These are phyloP conservation scores for Fusarium vanettenii DNA, from an alignment of 2,329 filamentous ascomycete species.

Conservation along the genomic window DNA sequence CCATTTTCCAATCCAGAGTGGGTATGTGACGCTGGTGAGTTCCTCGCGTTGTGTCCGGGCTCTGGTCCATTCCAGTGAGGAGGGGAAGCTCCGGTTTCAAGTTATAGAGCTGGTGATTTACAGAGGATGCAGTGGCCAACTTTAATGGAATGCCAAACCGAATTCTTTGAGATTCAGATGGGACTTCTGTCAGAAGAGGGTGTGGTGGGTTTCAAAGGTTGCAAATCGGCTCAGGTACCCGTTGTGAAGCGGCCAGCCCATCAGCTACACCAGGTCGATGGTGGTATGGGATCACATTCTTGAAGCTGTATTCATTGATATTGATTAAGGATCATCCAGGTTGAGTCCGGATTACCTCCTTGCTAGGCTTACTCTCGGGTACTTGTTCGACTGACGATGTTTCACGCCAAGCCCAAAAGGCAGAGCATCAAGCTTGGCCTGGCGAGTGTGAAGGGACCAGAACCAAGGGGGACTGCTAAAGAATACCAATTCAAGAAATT, in stretches of 20 bases:
- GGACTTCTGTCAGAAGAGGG: background rate
- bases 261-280: background rate
- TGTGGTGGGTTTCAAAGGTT: background rate
- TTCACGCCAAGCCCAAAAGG: background rate
- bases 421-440: background rate
- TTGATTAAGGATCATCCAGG: background rate
- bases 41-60: background rate
- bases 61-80: background rate
- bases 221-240: background rate
- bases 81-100: background rate
- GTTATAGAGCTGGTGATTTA: background rate
- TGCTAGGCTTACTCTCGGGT: fast-evolving
- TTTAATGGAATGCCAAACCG: background rate
- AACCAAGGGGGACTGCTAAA: background rate
- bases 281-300: background rate
- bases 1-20: background rate
- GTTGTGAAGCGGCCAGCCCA: background rate
- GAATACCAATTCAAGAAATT: background rate
- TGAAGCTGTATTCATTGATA: background rate
- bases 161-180: background rate
- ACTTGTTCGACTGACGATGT: background rate
- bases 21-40: background rate
- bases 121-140: background rate
- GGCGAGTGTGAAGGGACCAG: background rate
- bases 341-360: background rate